phyloP scores from a whole-genome alignment of 345 rosid species.

The Sisymbrium altissimum region DNA sequence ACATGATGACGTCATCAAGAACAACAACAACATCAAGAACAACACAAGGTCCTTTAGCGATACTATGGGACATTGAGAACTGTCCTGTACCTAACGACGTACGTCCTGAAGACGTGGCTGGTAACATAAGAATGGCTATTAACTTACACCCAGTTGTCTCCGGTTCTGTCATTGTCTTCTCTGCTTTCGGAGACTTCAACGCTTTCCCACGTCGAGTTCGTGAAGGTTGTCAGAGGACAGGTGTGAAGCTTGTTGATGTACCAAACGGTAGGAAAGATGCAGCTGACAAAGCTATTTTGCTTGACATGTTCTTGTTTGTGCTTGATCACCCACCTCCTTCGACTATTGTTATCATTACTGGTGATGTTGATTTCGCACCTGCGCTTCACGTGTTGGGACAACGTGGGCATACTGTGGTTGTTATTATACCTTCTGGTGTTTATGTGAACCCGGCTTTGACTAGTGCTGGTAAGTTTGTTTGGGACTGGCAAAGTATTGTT shows the following conservation, averaged over 20 bases:
- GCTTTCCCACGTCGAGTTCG: slow-evolving; percentile 86
- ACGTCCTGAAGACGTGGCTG: slow-evolving; percentile 88
- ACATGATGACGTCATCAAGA: slow-evolving; percentile 21
- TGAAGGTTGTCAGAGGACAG: slow-evolving; percentile 98
- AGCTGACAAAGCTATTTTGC: slow-evolving; percentile 91
- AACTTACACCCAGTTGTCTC: slow-evolving; percentile 76
- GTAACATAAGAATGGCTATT: slow-evolving; percentile 90
- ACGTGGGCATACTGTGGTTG: slow-evolving; percentile 80
- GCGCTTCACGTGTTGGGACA: slow-evolving; percentile 96
- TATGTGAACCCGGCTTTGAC: slow-evolving; percentile 83
- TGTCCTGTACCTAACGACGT: slow-evolving; percentile 91
- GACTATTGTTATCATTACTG: slow-evolving; percentile 83
- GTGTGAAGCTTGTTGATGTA: slow-evolving; percentile 90
- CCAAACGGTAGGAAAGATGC: slow-evolving; percentile 98
- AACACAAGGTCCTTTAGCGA: slow-evolving; percentile 69
- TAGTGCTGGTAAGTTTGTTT: slow-evolving; percentile 88
- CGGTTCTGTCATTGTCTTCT: slow-evolving; percentile 72
- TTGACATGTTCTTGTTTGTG: slow-evolving; percentile 94
- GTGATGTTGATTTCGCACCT: slow-evolving; percentile 96
- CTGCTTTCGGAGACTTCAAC: slow-evolving; percentile 97
- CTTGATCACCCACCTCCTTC: slow-evolving; percentile 90
- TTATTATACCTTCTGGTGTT: slow-evolving; percentile 81
- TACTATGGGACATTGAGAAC: slow-evolving; percentile 97
- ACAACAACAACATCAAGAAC: neutral
- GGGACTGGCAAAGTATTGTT: slow-evolving; percentile 98